These are phyloP conservation scores for Leccinum variicolor DNA, from an alignment of 768 basidiomycete species.

Conservation along the genomic window DNA sequence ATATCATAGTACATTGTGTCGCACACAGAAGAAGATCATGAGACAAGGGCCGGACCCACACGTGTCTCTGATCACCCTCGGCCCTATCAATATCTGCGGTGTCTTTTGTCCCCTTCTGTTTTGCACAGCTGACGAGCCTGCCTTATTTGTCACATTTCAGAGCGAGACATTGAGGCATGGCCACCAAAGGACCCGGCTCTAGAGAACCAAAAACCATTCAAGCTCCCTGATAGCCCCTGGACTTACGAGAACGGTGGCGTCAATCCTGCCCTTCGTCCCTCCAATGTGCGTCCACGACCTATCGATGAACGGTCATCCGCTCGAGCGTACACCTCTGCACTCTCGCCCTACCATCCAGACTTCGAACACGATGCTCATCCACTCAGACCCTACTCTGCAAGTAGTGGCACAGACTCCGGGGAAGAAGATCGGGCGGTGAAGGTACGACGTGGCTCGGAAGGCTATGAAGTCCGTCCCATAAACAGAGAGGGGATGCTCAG, in stretches of 20 bases:
- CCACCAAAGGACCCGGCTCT: slow-evolving; percentile 67
- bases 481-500: slow-evolving; percentile 63
- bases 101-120: neutral
- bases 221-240: slow-evolving; percentile 70
- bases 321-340: slow-evolving; percentile 40
- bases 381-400: slow-evolving; percentile 15
- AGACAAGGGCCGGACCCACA: neutral
- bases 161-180: slow-evolving; percentile 48
- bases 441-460: slow-evolving; percentile 76
- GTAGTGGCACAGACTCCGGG: slow-evolving; percentile 26
- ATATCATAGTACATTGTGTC: slow-evolving; percentile 26
- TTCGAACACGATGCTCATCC: slow-evolving; percentile 39
- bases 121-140: slow-evolving; percentile 7
- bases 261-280: slow-evolving; percentile 74
- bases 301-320: slow-evolving; percentile 18
- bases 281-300: slow-evolving; percentile 42
- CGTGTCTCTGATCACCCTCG: neutral
- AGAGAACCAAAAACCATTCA: slow-evolving; percentile 37
- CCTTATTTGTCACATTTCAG: slow-evolving; percentile 24
- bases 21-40: slow-evolving; percentile 6
- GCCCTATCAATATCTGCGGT: slow-evolving; percentile 5
- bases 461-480: slow-evolving; percentile 66
- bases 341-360: slow-evolving; percentile 79
- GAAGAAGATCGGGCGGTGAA: slow-evolving; percentile 33
- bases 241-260: slow-evolving; percentile 75